phyloP scores from a whole-genome alignment of 257 asterid genomes.

The Osmanthus fragrans region DNA sequence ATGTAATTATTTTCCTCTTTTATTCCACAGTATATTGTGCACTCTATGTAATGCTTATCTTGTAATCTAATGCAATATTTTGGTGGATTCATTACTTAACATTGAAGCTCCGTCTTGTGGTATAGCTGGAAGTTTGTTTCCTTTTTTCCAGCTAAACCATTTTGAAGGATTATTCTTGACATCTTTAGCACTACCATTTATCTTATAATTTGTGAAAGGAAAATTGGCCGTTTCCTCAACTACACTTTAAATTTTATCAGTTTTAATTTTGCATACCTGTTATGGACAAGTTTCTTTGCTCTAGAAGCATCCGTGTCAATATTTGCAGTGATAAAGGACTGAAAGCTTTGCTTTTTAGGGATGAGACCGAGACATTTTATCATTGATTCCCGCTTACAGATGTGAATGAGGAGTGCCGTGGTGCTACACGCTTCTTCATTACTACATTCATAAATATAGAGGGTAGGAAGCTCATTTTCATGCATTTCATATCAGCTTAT shows the following conservation, averaged over 20 bases:
- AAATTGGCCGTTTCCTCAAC: background rate
- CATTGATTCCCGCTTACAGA: conserved; percentile 24
- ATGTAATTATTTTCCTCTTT: background rate
- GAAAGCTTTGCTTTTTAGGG: background rate
- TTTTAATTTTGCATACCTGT: background rate
- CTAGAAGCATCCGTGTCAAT: background rate
- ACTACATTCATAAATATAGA: conserved; percentile 33
- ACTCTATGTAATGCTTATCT: background rate
- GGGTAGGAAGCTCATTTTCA: conserved; percentile 17
- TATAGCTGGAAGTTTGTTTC: conserved; percentile 33
- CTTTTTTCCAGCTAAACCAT: conserved; percentile 20
- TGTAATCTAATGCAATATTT: background rate
- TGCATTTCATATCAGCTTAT: background rate
- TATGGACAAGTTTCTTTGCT: background rate
- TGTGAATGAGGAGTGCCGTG: conserved; percentile 26
- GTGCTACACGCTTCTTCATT: conserved; percentile 34
- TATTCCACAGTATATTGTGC: background rate
- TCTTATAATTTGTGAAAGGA: conserved; percentile 7
- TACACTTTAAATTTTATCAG: background rate
- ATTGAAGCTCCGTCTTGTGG: conserved; percentile 11
- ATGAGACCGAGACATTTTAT: conserved; percentile 1
- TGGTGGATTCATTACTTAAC: background rate
- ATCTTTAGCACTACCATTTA: conserved; percentile 1
- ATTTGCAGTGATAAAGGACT: background rate
- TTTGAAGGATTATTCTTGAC: conserved; percentile 19